Evolutionary conservation across 1,139 yeast species (phyloP).

Genomic region (Protomyces gravidus): DNA sequence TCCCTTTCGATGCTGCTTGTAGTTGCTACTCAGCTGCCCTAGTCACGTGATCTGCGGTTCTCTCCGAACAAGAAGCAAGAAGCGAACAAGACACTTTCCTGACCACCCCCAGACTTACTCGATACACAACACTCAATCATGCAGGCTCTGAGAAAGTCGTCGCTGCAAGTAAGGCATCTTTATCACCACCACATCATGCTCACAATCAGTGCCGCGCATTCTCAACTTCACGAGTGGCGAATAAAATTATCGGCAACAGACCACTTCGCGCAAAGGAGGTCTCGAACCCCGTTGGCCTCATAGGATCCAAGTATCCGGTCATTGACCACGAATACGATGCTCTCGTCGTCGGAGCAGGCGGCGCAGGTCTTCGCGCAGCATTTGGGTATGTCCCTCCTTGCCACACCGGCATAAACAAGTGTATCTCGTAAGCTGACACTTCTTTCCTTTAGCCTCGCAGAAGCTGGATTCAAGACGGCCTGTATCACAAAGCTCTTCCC

Average conservation of each 20-base stretch:
- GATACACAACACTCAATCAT: background rate
- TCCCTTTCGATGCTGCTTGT: too few relatives aligned
- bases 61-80: too few relatives aligned
- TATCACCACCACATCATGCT: background rate
- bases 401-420: background rate
- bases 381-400: constrained; percentile 42
- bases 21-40: too few relatives aligned
- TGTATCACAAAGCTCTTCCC: constrained; percentile 97
- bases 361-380: constrained; percentile 98
- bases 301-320: constrained; percentile 69
- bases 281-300: constrained; percentile 39
- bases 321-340: constrained; percentile 93
- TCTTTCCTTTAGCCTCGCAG: constrained; percentile 64
- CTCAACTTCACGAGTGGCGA: constrained; percentile 15
- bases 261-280: constrained; percentile 44
- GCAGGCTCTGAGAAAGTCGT: background rate
- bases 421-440: background rate
- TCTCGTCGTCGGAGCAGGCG: constrained; percentile 98
- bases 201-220: constrained; percentile 16
- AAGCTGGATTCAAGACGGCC: constrained; percentile 96
- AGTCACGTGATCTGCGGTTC: constrained; percentile 1
- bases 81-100: background rate
- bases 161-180: background rate
- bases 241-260: constrained; percentile 30
- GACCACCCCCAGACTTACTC: background rate